Base-by-base conservation (phyloP, 192 early-diverging fungal genomes). In the Umbelopsis vinacea region DNA sequence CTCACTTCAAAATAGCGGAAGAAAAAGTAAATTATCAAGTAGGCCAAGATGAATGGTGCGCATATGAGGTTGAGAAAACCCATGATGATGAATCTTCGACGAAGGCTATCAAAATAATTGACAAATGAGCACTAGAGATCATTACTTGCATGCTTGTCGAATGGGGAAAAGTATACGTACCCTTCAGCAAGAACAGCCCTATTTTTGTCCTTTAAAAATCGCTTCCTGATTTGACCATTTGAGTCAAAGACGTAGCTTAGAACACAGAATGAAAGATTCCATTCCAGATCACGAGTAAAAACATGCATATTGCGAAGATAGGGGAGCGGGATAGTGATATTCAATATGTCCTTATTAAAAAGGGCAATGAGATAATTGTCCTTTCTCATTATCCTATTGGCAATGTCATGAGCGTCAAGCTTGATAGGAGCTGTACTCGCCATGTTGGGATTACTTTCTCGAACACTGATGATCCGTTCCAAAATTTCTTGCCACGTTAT, bases 281-380 rank as follows among this genome's bases (percentile, higher is more conserved):
- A 97, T 80, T 99, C 94, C 29, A 98, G 82, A 69, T 92, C 88
- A 68, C 91, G 90, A 0, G 97, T 96, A 77, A 99, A 85, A 35
- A 90, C 83, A 45, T 91, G 89, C 29, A 80, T 72, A 15, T 79
- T 75, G 38, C 82, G 72, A 46, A 92, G 50, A 15, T 82, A 81
- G 0, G 89, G 88, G 17, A 92, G 40, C 0, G 95, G 94, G 4
- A 96, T 81, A 4, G 86, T 82, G 15, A 97, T 81, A 74, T 97
- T 86, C 14, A 98, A 81, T 35, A 97, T 63, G 33, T 97, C 95
- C 75, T 94, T 95, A 84, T 96, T 95, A 79, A 98, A 95, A 66
- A 98, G 76, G 22, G 95, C 96, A 69, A 98, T 92, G 84, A 96
- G 82, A 79, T 97, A 99, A 84, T 99, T 99, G 46, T 99, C 98